Evolutionary conservation across 148 eudicot genomes (phyloP), one percentile per base, ranked within the genome.

Genomic region (Dianthus caryophyllus): DNA sequence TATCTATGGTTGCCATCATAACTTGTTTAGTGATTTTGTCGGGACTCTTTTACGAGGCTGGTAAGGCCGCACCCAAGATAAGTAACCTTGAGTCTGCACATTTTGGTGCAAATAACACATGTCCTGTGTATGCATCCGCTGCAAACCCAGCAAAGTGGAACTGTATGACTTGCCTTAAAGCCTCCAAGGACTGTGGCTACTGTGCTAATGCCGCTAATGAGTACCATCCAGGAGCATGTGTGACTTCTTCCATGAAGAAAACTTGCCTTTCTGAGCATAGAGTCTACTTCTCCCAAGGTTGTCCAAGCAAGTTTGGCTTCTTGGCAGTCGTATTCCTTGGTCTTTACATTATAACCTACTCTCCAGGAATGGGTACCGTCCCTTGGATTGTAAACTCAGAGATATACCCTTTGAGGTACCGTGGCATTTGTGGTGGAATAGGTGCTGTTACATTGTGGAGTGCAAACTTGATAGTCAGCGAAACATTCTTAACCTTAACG

Each of bases 381-480:
- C 90, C 90, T 1, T 88, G 95, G 95, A 82, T 88, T 10, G 80
- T 86, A 2, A 91, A 86, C 82, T 86, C 88, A 0, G 91, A 87
- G 82, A 85, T 90, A 38, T 87, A 90, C 71, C 93, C 90, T 0
- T 51, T 87, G 55, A 78, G 70, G 53, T 86, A 84, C 74, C 61
- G 97, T 66, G 97, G 97, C 30, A 68, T 83, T 11, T 81, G 94
- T 22, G 90, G 97, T 27, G 94, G 97, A 17, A 82, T 84, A 0
- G 97, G 94, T 0, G 97, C 94, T 0, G 89, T 84, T 10, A 48
- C 82, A 5, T 76, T 85, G 57, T 90, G 97, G 97, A 43, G 58
- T 24, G 88, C 97, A 0, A 90, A 88, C 73, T 82, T 90, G 0
- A 51, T 90, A 0, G 90, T 90, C 0, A 84, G 89, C n/a, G 83